Evolutionary conservation across 768 basidiomycete genomes (phyloP).

Genomic region (Kwoniella newhampshirensis): DNA sequence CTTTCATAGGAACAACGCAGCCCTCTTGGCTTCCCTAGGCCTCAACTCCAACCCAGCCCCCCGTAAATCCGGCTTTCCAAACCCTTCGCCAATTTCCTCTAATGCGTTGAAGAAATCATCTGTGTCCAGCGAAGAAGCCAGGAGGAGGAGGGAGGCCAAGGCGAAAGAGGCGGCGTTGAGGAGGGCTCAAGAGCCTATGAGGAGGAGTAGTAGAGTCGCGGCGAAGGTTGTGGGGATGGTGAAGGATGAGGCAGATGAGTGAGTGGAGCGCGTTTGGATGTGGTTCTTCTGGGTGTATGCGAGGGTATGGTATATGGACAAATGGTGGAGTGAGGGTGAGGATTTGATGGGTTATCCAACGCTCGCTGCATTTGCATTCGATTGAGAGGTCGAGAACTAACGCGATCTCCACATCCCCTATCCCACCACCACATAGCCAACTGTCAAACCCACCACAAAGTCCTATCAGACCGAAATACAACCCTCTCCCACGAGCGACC

Average conservation of each 20-base stretch:
- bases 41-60: background rate
- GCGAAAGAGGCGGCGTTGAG: constrained; percentile 11
- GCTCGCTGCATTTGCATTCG: too few relatives aligned
- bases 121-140: constrained; percentile 3
- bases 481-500: constrained; percentile 19
- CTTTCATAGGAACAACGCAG: constrained; percentile 15
- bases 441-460: constrained; percentile 1
- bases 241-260: background rate
- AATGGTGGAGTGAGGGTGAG: too few relatives aligned
- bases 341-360: too few relatives aligned
- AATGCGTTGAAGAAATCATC: constrained; percentile 8
- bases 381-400: background rate
- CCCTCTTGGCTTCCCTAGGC: constrained; percentile 17
- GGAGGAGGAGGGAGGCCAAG: constrained; percentile 6
- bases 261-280: background rate
- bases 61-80: constrained; percentile 1
- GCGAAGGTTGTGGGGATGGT: constrained; percentile 3
- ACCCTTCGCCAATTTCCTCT: too few relatives aligned
- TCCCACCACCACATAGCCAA: background rate
- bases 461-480: constrained; percentile 4
- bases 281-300: background rate
- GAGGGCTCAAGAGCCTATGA: constrained; percentile 14
- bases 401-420: constrained; percentile 1
- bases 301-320: too few relatives aligned
- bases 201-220: constrained; percentile 28